These are phyloP conservation scores for Brassica rapa DNA, from an alignment of 345 rosid genomes.

Conservation along the genomic window DNA sequence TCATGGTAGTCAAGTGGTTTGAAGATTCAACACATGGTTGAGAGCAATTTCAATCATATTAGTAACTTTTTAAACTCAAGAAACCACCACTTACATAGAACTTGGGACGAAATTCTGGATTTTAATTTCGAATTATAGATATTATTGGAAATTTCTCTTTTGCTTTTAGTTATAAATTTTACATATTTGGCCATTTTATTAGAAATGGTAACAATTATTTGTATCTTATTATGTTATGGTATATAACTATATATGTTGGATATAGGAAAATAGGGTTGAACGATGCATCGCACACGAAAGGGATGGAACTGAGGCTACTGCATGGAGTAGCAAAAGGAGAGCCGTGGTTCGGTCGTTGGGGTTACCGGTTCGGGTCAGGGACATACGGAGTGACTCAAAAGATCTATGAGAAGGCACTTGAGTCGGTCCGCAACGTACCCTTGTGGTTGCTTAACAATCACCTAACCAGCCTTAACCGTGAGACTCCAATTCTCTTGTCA, in stretches of 20 bases:
- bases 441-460: constrained; percentile 56
- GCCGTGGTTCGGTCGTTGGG: constrained; percentile 91
- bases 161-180: not conserved
- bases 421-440: constrained; percentile 65
- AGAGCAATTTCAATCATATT: not conserved
- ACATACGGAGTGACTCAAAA: constrained; percentile 70
- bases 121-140: not conserved
- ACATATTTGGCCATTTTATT: not conserved
- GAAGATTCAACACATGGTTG: not conserved
- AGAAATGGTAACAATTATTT: not conserved
- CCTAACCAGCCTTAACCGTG: constrained; percentile 45
- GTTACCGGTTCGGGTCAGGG: constrained; percentile 74
- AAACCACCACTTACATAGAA: not conserved
- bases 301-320: constrained; percentile 80
- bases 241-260: not conserved
- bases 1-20: not conserved
- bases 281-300: constrained; percentile 65
- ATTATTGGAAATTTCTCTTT: not conserved
- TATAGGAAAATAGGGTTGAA: constrained; percentile 78
- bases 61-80: not conserved
- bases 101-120: not conserved
- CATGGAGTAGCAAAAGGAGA: constrained; percentile 68
- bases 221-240: not conserved
- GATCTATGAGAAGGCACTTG: constrained; percentile 71
- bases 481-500: constrained; percentile 58